Percentiles rank a stretch among this genome's conserved stretches.
These are phyloP conservation scores for Arthrobotrys sinensis DNA, from an alignment of 2,329 filamentous ascomycete genomes.

Conservation along the genomic window DNA sequence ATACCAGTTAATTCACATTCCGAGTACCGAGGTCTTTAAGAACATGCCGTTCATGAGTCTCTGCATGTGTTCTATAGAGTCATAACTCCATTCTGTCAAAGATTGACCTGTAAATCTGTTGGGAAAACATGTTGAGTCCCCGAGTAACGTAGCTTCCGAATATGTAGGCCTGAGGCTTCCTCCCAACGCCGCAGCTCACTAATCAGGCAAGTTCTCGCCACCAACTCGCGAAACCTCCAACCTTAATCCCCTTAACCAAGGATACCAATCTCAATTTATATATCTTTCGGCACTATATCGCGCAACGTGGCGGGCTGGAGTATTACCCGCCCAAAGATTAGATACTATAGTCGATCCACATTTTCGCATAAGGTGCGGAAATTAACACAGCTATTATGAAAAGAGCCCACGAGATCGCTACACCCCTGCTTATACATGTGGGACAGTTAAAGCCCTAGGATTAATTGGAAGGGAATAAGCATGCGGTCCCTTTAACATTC, in stretches of 20 bases:
- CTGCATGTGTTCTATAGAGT: background rate
- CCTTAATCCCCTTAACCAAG: background rate
- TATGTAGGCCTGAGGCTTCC: conserved; percentile 2
- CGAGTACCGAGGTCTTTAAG: conserved; percentile 13
- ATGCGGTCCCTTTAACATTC: background rate
- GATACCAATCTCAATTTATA: background rate
- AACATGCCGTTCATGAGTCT: background rate
- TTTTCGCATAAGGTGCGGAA: conserved; percentile 16
- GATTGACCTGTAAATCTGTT: background rate
- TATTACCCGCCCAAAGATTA: background rate
- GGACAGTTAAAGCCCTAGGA: background rate
- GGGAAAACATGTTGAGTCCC: background rate
- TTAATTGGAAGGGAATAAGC: background rate
- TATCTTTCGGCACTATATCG: background rate
- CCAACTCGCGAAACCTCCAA: background rate
- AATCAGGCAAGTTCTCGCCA: conserved; percentile 23
- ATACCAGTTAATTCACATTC: background rate
- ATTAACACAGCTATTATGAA: background rate
- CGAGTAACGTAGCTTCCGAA: conserved; percentile 6
- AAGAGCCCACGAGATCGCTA: background rate
- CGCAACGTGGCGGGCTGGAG: background rate
- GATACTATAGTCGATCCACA: background rate
- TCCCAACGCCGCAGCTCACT: background rate
- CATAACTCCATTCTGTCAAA: background rate
- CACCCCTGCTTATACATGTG: background rate